Evolutionary conservation across 305 asterid species (phyloP), one percentile per base, ranked within the genome.

Genomic region (Plantago coronopus): DNA sequence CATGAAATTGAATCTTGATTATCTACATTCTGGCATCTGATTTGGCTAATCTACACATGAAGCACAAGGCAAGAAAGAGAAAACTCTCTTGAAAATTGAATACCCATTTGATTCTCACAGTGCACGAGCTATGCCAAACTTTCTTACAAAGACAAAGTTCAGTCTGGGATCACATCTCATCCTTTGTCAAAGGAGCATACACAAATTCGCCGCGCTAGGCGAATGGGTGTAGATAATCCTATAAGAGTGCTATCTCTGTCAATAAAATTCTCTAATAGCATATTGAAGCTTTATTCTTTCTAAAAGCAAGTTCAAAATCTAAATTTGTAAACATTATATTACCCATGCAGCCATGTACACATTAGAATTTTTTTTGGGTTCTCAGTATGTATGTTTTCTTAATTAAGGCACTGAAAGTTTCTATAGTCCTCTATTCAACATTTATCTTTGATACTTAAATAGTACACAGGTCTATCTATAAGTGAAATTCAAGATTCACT

Each of bases 391-490:
- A 53, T 57, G 14, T 64, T 60, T 59, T 38, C 62, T 45, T 60
- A 51, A 56, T 66, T 63, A 37, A 61, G 75, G 58, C 44, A 21
- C 34, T 43, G 1, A 13, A 31, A 31, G 23, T 17, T 54, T 42
- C 49, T 38, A 53, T 22, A 45, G 46, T 53, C 63, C 23, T 20
- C 53, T 71, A 27, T 50, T 65, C 61, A 23, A 43, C 44, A 18
- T 12, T 59, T 31, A 45, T 61, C 38, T 64, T 60, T 67, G 57
- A 47, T 67, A 46, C 42, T 59, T 54, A 64, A 60, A 31, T 71
- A 63, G 45, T 59, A 68, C 58, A 13, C 59, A 62, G n/a, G n/a
- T 43, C 9, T 56, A 23, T 47, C 48, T 16, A 49, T 68, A 53
- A 55, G 59, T 51, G 53, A 54, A 55, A 64, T 22, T 54, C 57